These are phyloP conservation scores for Aspergillus ellipticus DNA, from an alignment of 495 filamentous ascomycete genomes.

Conservation along the genomic window DNA sequence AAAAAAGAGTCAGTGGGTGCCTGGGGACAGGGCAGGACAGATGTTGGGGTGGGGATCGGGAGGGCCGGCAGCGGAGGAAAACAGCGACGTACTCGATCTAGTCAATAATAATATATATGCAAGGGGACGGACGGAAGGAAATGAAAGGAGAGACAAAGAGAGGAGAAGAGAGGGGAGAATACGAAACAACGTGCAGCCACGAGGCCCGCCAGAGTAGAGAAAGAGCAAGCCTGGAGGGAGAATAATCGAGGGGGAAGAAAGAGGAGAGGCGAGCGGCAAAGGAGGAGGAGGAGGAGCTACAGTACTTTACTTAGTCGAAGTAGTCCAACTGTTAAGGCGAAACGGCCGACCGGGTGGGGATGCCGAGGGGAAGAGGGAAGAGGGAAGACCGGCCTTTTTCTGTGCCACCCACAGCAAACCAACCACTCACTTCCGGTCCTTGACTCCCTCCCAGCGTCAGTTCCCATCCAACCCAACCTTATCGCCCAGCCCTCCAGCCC, in stretches of 20 bases:
- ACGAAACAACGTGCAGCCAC: not conserved
- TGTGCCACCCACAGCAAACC: too few species aligned
- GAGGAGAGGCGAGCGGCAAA: not conserved
- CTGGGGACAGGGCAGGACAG: too few species aligned
- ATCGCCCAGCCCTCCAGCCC: not conserved
- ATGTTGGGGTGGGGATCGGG: slow-evolving; percentile 6
- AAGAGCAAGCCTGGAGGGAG: not conserved
- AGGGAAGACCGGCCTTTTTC: not conserved
- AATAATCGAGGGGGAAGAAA: slow-evolving; percentile 6
- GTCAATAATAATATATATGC: slow-evolving; percentile 11
- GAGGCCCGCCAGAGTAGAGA: slow-evolving; percentile 3
- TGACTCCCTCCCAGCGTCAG: too few species aligned
- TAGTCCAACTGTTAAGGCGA: not conserved
- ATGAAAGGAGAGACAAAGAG: slow-evolving; percentile 12
- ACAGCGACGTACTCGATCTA: not conserved
- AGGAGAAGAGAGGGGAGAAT: slow-evolving; percentile 1
- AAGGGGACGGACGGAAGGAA: slow-evolving; percentile 5
- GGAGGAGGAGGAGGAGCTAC: not conserved
- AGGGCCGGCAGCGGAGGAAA: slow-evolving; percentile 9
- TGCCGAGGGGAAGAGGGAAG: not conserved
- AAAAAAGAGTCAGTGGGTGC: slow-evolving; percentile 10
- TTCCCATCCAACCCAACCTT: not conserved
- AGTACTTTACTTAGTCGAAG: too few species aligned
- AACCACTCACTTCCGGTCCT: too few species aligned
- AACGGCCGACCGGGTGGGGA: not conserved